Percentiles rank a stretch among this genome's conserved stretches.
Conservation (phyloP, 495 filamentous ascomycete genomes). For the Melanomma pulvis-pyrius region DNA sequence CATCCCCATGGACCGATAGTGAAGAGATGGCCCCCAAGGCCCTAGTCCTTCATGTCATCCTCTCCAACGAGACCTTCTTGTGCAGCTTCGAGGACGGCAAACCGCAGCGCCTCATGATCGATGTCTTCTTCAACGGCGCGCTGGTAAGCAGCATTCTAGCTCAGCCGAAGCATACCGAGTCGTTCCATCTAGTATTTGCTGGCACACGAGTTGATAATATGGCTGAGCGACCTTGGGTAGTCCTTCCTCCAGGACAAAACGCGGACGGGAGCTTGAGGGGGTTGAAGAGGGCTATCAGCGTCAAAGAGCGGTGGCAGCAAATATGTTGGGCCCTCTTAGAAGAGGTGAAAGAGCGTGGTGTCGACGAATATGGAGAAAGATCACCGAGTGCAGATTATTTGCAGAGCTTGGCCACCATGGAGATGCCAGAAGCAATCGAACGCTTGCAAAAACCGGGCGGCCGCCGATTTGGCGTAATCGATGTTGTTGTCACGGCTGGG, state of each 20-base stretch:
- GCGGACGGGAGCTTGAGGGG: slow-evolving; percentile 28
- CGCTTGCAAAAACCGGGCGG: slow-evolving; percentile 38
- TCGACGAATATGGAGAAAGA: slow-evolving; percentile 36
- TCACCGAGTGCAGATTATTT: slow-evolving; percentile 48
- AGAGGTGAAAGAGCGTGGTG: slow-evolving; percentile 44
- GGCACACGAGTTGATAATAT: slow-evolving; percentile 43
- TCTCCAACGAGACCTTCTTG: slow-evolving; percentile 38
- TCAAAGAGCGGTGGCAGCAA: slow-evolving; percentile 42
- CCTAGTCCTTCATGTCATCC: slow-evolving; percentile 39
- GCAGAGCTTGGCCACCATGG: slow-evolving; percentile 41
- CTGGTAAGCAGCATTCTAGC: slow-evolving; percentile 41
- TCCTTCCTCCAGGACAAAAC: slow-evolving; percentile 41
- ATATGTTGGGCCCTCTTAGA: slow-evolving; percentile 37
- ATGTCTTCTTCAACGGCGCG: slow-evolving; percentile 53
- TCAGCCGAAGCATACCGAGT: neutral
- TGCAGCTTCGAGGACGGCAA: slow-evolving; percentile 1
- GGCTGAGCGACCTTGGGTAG: slow-evolving; percentile 49
- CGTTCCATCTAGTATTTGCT: slow-evolving; percentile 40
- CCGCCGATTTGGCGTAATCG: slow-evolving; percentile 47
- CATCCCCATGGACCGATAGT: neutral
- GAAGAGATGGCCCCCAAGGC: slow-evolving; percentile 14
- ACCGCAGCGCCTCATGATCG: slow-evolving; percentile 45
- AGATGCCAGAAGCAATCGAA: slow-evolving; percentile 41
- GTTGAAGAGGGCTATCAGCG: neutral
- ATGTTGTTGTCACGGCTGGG: slow-evolving; percentile 48